Evolutionary conservation across 2,329 filamentous ascomycete species (phyloP).

Genomic region (Helicocarpus griseus): DNA sequence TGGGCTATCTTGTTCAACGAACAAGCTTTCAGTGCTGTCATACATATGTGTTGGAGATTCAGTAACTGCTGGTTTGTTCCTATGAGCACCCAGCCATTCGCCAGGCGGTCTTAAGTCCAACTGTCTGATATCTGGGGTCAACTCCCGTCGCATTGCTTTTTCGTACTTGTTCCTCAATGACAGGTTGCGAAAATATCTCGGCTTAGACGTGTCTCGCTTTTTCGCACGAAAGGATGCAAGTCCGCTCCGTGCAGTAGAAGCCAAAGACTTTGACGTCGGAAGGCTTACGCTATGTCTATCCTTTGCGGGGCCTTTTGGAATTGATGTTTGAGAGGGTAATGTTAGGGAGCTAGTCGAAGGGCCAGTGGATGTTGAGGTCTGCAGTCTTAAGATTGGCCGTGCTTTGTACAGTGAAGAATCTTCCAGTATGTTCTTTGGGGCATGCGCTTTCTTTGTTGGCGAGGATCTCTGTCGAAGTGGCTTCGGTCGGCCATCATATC

Average conservation of each 20-base stretch:
- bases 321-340: not conserved
- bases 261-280: not conserved
- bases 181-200: constrained; percentile 14
- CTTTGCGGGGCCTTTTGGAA: not conserved
- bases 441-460: not conserved
- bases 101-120: constrained; percentile 28
- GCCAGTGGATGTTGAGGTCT: not conserved
- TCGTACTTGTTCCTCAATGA: constrained; percentile 21
- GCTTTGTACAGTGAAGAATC: not conserved
- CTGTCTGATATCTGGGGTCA: constrained; percentile 26
- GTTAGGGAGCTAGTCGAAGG: not conserved
- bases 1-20: constrained; percentile 14
- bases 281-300: too few relatives aligned
- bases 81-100: constrained; percentile 17
- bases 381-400: not conserved
- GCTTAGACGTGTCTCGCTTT: not conserved
- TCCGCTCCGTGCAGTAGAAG: not conserved
- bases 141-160: constrained; percentile 25
- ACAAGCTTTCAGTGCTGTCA: constrained; percentile 9
- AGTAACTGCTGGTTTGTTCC: not conserved
- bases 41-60: not conserved
- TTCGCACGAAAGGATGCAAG: not conserved
- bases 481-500: not conserved
- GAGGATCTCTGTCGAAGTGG: not conserved
- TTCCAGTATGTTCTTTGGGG: not conserved